Percentiles rank a stretch among this genome's conserved stretches.
These are phyloP conservation scores for Paramyrothecium roridum DNA, from an alignment of 2,329 filamentous ascomycete species.

Conservation along the genomic window DNA sequence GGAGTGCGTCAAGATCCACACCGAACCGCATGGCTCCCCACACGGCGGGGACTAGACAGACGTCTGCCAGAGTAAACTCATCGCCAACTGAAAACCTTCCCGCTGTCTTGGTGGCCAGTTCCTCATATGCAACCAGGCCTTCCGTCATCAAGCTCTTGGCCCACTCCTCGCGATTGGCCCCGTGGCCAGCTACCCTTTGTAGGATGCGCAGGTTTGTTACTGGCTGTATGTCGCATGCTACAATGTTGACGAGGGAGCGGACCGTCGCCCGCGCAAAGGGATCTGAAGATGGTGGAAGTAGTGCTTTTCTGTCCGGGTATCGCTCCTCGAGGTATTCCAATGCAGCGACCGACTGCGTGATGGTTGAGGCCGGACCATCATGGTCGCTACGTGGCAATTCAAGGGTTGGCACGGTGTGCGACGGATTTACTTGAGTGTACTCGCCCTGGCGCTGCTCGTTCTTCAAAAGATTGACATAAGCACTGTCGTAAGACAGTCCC, in stretches of 20 bases:
- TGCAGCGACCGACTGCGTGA: constrained; percentile 56
- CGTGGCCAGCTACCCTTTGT: constrained; percentile 41
- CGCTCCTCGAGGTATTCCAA: constrained; percentile 61
- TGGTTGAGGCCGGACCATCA: constrained; percentile 27
- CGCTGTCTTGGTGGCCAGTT: constrained; percentile 29
- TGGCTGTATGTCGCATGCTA: constrained; percentile 57
- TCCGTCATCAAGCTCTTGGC: constrained; percentile 46
- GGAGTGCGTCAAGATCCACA: constrained; percentile 48
- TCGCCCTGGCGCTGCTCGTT: constrained; percentile 43
- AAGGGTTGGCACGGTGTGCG: constrained; percentile 51
- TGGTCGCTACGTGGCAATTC: constrained; percentile 10
- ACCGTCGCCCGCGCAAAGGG: constrained; percentile 43
- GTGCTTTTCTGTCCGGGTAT: constrained; percentile 31
- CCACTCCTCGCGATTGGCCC: constrained; percentile 44
- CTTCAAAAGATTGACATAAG: constrained; percentile 51
- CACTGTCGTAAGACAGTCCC: constrained; percentile 40
- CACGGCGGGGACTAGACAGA: constrained; percentile 53
- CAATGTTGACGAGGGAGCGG: constrained; percentile 50
- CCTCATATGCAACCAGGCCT: constrained; percentile 57
- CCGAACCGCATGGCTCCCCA: constrained; percentile 53
- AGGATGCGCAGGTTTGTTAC: constrained; percentile 56
- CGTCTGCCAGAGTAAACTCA: constrained; percentile 54
- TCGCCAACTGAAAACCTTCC: constrained; percentile 56
- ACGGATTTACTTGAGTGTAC: constrained; percentile 50
- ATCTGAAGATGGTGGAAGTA: constrained; percentile 48